A percentile compares a stretch with the other conserved stretches of the same genome.
phyloP scores from a whole-genome alignment of 768 basidiomycete species.

The Rhodocollybia butyracea region DNA sequence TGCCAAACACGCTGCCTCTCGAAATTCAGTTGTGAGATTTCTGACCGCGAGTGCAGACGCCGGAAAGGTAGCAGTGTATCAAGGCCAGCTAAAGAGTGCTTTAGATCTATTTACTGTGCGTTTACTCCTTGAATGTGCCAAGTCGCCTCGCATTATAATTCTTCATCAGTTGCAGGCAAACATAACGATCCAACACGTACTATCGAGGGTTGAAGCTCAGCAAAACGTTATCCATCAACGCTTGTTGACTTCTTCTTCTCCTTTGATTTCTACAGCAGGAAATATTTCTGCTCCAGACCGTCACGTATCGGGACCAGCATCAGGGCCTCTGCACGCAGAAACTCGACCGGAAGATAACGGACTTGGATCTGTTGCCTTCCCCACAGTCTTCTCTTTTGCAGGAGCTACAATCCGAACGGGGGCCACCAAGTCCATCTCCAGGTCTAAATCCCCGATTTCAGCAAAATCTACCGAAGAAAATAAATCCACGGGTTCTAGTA shows the following conservation, averaged over 20 bases:
- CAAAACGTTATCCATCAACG: neutral
- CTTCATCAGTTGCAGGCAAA: neutral
- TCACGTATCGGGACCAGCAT: no score
- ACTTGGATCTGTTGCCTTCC: conserved; percentile 2
- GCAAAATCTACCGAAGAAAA: neutral
- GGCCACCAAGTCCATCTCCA: no score
- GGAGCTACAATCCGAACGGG: neutral
- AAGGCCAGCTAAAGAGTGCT: neutral
- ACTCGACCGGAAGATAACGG: no score
- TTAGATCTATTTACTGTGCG: conserved; percentile 1
- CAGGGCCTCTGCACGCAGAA: no score
- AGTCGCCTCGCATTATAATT: neutral
- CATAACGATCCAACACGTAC: neutral
- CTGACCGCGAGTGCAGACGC: neutral
- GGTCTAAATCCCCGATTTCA: no score
- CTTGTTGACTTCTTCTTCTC: neutral
- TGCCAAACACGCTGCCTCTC: neutral
- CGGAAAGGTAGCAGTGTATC: conserved; percentile 1
- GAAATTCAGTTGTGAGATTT: neutral
- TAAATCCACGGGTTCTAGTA: neutral
- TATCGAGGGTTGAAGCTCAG: neutral
- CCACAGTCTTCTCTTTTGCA: conserved; percentile 1
- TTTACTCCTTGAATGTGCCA: neutral
- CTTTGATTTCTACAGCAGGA: neutral
- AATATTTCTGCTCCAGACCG: no score